Evolutionary conservation across 2,329 filamentous ascomycete genomes (phyloP).

Genomic region (Fusarium hostae): DNA sequence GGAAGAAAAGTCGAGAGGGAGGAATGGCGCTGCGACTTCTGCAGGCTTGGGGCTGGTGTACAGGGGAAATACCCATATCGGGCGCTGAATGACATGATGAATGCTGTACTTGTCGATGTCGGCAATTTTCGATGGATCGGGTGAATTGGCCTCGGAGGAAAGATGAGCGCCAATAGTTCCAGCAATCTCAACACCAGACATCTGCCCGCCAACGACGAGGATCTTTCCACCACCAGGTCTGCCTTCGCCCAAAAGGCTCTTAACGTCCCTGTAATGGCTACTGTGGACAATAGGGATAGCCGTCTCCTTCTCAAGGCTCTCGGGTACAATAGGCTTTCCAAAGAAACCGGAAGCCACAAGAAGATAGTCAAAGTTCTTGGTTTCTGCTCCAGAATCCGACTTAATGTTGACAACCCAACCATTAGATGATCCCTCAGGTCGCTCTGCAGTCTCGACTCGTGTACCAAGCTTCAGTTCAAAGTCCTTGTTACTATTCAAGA

Average conservation of each 20-base stretch:
- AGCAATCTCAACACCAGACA: conserved; percentile 83
- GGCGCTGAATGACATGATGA: conserved; percentile 75
- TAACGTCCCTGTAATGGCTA: conserved; percentile 70
- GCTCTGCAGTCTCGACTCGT: conserved; percentile 56
- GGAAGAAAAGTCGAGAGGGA: conserved; percentile 77
- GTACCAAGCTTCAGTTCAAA: conserved; percentile 62
- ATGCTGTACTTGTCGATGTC: conserved; percentile 65
- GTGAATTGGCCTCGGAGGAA: conserved; percentile 69
- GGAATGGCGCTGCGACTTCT: conserved; percentile 66
- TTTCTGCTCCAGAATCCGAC: conserved; percentile 52
- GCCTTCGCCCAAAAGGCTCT: conserved; percentile 56
- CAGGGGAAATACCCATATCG: conserved; percentile 77
- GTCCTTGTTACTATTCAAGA: conserved; percentile 57
- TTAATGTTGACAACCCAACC: conserved; percentile 57
- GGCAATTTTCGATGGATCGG: conserved; percentile 53
- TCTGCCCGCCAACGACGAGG: conserved; percentile 81
- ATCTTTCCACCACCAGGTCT: conserved; percentile 66
- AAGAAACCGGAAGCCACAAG: conserved; percentile 83
- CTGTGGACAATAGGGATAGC: conserved; percentile 72
- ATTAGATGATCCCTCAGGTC: conserved; percentile 48
- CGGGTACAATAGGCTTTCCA: conserved; percentile 66
- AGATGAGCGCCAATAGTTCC: conserved; percentile 77
- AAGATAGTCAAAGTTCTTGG: conserved; percentile 74
- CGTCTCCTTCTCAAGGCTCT: conserved; percentile 51
- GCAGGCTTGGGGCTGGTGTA: conserved; percentile 63